Base-by-base conservation (phyloP, 2,329 filamentous ascomycete species). In the Colletotrichum eremochloae region DNA sequence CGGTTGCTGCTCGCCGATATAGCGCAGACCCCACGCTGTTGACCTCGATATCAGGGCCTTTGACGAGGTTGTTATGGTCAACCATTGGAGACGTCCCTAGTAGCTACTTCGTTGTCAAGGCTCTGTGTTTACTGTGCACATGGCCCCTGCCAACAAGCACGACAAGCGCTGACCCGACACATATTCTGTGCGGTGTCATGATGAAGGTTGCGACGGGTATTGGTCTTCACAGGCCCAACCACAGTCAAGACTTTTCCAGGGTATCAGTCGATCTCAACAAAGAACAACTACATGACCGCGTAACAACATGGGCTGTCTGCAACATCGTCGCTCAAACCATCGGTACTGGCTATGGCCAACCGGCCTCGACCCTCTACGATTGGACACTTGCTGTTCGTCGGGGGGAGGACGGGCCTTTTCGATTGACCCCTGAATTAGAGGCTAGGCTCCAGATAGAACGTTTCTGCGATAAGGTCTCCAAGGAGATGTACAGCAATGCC, bases 171-270 rank as follows among this genome's bases (percentile, higher is more conserved):
- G 94, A 96, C 76, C 93, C 93, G 3, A 96, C 93, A 1, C 94
- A 95, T 79, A 95, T 94, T 79, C 84, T 95, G 24, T 92, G 92
- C 76, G 93, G 94, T 64, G 90, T 94, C 73, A 94, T 96, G 92
- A 95, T 96, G 90, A 94, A 95, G 82, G 90, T 93, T 31, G 94
- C 94, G 11, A 95, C 94, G 75, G 93, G 94, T 75, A 94, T 95
- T 76, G 93, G 94, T 29, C 86, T 96, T 65, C 93, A 96, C 78
- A 89, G 93, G 60, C 94, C 93, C 15, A 94, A 92, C 67, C 91
- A 95, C 79, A 93, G 93, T 56, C 93, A 95, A 79, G 94, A 96
- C 80, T 96, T 96, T 80, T 94, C 93, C 1, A 86, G 93, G 62
- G 91, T 93, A 38, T 92, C 90, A 2, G 86, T 94, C 42, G 91